Conservation (phyloP, 169 alveolate species). For the Plasmodium billcollinsi region DNA sequence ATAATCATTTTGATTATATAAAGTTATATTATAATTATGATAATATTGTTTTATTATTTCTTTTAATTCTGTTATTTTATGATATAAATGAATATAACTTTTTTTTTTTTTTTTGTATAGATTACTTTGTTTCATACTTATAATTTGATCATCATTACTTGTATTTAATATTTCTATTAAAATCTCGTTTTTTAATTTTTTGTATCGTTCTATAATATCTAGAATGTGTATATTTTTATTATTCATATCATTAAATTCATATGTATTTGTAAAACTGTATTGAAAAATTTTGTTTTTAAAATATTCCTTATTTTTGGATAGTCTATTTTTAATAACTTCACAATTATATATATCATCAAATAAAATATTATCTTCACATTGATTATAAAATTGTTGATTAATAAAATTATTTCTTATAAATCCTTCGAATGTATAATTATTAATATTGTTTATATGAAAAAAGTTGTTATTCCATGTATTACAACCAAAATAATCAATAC, state of each 20-base stretch:
- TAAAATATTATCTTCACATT: background rate
- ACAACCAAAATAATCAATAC: background rate
- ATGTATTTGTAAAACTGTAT: background rate
- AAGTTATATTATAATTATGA: background rate
- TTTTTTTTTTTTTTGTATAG: background rate
- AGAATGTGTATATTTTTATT: slow-evolving; percentile 1
- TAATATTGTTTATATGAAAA: slow-evolving; percentile 1
- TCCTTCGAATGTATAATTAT: background rate
- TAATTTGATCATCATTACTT: slow-evolving; percentile 5
- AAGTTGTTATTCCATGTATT: too few relatives aligned
- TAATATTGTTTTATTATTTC: slow-evolving; percentile 12
- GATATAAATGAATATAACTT: background rate
- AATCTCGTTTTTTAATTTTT: slow-evolving; percentile 41
- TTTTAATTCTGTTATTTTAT: slow-evolving; percentile 18
- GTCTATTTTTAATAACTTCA: slow-evolving; percentile 42
- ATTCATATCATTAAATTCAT: background rate
- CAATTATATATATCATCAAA: slow-evolving; percentile 67
- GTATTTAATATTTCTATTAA: slow-evolving; percentile 23
- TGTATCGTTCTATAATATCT: slow-evolving; percentile 23
- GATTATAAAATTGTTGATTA: background rate
- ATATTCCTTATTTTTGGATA: background rate
- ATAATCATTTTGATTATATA: background rate
- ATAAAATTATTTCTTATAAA: too few relatives aligned
- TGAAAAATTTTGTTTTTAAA: slow-evolving; percentile 25
- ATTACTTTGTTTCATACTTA: background rate